phyloP scores from a whole-genome alignment of 2,329 filamentous ascomycete species.

The Monilinia laxa region DNA sequence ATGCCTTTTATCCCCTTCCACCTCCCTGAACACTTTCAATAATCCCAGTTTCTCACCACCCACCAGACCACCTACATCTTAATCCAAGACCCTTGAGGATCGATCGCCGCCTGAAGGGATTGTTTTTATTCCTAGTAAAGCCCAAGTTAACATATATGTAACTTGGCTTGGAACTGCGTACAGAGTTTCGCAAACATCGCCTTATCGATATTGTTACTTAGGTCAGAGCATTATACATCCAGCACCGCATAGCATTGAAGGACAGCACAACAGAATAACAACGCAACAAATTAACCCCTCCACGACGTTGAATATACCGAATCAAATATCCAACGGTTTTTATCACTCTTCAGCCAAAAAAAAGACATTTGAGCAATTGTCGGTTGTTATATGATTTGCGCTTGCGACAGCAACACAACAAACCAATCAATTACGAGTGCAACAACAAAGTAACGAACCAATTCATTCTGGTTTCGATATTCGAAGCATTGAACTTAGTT shows the following conservation, averaged over 20 bases:
- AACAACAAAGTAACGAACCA: not conserved
- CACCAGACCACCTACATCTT: conserved; percentile 10
- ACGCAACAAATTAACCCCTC: not conserved
- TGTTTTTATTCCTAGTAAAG: conserved; percentile 7
- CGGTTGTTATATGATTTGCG: not conserved
- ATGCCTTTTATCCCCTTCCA: conserved; percentile 6
- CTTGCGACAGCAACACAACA: conserved; percentile 4
- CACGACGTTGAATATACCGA: not conserved
- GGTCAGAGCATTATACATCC: conserved; percentile 10
- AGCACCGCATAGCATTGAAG: not conserved
- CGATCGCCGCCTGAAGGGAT: conserved; percentile 20
- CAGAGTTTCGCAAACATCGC: conserved; percentile 19
- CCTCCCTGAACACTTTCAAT: not conserved
- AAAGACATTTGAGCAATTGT: not conserved
- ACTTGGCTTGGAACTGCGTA: not conserved
- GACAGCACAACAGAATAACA: not conserved
- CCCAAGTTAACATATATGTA: conserved; percentile 11
- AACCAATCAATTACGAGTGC: not conserved
- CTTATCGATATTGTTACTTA: conserved; percentile 23
- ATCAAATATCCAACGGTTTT: not conserved
- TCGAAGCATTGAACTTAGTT: not conserved
- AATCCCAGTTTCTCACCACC: conserved; percentile 15
- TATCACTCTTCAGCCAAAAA: not conserved
- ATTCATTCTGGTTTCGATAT: not conserved
- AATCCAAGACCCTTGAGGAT: conserved; percentile 18